phyloP scores from a whole-genome alignment of 768 basidiomycete genomes.

The Exsudoporus frostii region DNA sequence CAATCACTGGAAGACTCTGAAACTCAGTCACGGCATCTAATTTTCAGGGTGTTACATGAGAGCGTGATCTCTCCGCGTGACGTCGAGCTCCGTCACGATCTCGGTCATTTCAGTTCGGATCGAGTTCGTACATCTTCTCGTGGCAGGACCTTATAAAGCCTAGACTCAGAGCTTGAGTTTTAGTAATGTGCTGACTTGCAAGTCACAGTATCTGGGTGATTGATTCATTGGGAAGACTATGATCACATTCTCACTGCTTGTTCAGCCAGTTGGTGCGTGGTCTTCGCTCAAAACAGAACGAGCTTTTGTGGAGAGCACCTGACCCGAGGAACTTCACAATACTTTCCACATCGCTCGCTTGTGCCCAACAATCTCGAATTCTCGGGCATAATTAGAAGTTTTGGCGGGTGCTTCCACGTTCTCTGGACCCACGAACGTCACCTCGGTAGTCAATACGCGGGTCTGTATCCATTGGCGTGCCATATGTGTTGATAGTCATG shows the following conservation, averaged over 20 bases:
- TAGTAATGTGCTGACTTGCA: no score
- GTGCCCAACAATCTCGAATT: not conserved
- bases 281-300: not conserved
- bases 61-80: no score
- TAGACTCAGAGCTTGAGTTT: no score
- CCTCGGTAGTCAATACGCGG: not conserved
- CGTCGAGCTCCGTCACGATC: no score
- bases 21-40: no score
- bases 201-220: no score
- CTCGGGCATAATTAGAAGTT: not conserved
- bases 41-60: no score
- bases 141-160: no score
- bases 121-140: no score
- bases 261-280: not conserved
- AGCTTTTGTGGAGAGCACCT: not conserved
- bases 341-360: not conserved
- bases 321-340: not conserved
- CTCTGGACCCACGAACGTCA: not conserved
- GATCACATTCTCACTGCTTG: not conserved
- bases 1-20: no score
- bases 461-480: not conserved
- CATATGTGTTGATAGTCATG: not conserved
- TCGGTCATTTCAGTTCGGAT: no score
- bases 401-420: not conserved
- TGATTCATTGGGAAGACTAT: not conserved